phyloP scores from a whole-genome alignment of 2,329 filamentous ascomycete species.

The Stagonosporopsis chrysanthemi region DNA sequence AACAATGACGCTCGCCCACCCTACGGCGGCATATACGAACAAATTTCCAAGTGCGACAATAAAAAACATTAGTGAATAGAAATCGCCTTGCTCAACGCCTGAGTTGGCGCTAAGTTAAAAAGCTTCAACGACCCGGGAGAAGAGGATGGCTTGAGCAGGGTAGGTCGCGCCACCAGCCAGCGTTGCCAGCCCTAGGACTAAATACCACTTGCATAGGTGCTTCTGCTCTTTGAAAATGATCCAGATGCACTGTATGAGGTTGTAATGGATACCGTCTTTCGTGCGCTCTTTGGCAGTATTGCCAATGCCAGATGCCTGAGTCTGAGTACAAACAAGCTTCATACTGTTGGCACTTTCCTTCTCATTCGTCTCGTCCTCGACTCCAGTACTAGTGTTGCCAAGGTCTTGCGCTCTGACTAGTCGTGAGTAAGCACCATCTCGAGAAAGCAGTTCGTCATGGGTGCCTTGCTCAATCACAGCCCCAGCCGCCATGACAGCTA shows the following conservation, averaged over 20 bases:
- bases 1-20: slow-evolving; percentile 55
- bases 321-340: slow-evolving; percentile 38
- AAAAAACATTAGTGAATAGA: slow-evolving; percentile 65
- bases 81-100: slow-evolving; percentile 55
- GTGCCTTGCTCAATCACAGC: slow-evolving; percentile 88
- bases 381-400: slow-evolving; percentile 35
- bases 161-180: slow-evolving; percentile 52
- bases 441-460: slow-evolving; percentile 78
- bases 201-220: slow-evolving; percentile 49
- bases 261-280: slow-evolving; percentile 41
- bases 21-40: slow-evolving; percentile 56
- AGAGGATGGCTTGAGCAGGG: slow-evolving; percentile 59
- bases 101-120: slow-evolving; percentile 54
- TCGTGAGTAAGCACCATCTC: slow-evolving; percentile 78
- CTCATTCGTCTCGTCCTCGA: slow-evolving; percentile 30
- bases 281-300: slow-evolving; percentile 27
- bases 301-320: slow-evolving; percentile 33
- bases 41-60: slow-evolving; percentile 59
- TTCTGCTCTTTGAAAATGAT: slow-evolving; percentile 42
- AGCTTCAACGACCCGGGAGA: slow-evolving; percentile 57
- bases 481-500: slow-evolving; percentile 87
- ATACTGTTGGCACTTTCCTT: slow-evolving; percentile 26
- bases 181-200: slow-evolving; percentile 39
- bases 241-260: slow-evolving; percentile 35
- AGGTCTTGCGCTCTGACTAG: slow-evolving; percentile 65